Percentiles rank a stretch among this genome's conserved stretches.
Conservation (phyloP, 2,329 filamentous ascomycete species). For the Plenodomus lindquistii region DNA sequence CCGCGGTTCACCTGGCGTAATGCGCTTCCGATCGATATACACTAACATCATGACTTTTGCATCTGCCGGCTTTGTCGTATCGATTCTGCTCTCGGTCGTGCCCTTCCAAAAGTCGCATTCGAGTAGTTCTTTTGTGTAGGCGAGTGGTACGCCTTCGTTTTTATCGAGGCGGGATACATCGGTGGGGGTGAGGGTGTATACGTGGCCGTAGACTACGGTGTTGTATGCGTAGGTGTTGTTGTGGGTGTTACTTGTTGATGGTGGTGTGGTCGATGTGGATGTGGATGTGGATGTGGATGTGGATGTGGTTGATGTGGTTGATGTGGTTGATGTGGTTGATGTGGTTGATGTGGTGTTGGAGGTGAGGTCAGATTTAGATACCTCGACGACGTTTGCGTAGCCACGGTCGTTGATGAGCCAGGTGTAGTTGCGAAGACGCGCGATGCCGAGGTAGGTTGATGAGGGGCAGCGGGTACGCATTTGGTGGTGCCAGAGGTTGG, state of each 20-base stretch:
- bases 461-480: slow-evolving; percentile 65
- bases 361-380: slow-evolving; percentile 1
- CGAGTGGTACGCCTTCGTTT: slow-evolving; percentile 65
- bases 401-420: slow-evolving; percentile 71
- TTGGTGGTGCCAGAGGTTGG: slow-evolving; percentile 68
- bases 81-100: slow-evolving; percentile 12
- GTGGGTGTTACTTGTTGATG: not conserved
- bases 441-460: slow-evolving; percentile 61
- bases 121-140: slow-evolving; percentile 61
- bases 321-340: not conserved
- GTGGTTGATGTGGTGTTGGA: not conserved
- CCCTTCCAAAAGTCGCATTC: slow-evolving; percentile 50
- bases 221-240: slow-evolving; percentile 41
- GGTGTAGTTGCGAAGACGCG: slow-evolving; percentile 58
- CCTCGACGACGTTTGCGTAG: slow-evolving; percentile 67
- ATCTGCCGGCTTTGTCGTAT: slow-evolving; percentile 21
- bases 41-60: slow-evolving; percentile 53
- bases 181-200: slow-evolving; percentile 28
- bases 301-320: not conserved
- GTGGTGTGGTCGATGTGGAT: not conserved
- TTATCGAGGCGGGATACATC: slow-evolving; percentile 40
- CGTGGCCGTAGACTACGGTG: slow-evolving; percentile 39
- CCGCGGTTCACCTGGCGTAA: slow-evolving; percentile 48
- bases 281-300: not conserved
- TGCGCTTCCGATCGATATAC: slow-evolving; percentile 60